Base-by-base conservation (phyloP, 176 grass and related monocot species). In the Aechmea fasciata region DNA sequence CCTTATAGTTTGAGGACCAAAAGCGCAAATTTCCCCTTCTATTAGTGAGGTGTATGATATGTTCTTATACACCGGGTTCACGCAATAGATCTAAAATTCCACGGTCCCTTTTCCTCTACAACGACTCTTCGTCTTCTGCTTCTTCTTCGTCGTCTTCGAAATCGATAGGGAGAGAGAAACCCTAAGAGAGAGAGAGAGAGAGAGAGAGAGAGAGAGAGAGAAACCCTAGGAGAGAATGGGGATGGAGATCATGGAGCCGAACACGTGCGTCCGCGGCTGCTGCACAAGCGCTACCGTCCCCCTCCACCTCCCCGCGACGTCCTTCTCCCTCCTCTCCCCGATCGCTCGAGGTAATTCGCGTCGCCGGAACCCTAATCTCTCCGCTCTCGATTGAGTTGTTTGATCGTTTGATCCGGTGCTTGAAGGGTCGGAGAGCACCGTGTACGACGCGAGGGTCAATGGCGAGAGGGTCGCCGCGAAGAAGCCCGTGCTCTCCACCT, bases 361-460 rank as follows among this genome's bases (percentile, higher is more conserved):
- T 73, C 10, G 3, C 1, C 9, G 19, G 24, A 19, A 9, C 3
- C 15, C 33, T 69, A 41, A 14, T 70, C 10, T 25, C 51, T 57
- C 9, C 15, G 49, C n/a, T 49, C n/a, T 67, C 59, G 22, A 29
- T 64, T 25, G 54, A 41, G 50, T 10, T 24, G 64, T 15, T 15
- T 65, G 24, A 76, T 24, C 22, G 68, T 49, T 24, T 7, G 48
- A 28, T 41, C 33, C 33, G 50, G 13, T 24, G 13, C 41, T 29
- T 66, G 64, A 73, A 97, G 93, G 93, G 11, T 87, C 86, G 19
- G 93, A 97, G 81, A 97, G 93, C 79, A 92, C 86, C 6, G 93
- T 97, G 69, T 97, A 90, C 70, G 93, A 97, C 63, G 93, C 84
- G 19, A 53, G 74, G 49, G 79, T 97, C 51, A 54, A 64, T 52